Evolutionary conservation across 2,329 filamentous ascomycete species (phyloP), one percentile per base, ranked within the genome.

Genomic region (Paecilomyces formosus): DNA sequence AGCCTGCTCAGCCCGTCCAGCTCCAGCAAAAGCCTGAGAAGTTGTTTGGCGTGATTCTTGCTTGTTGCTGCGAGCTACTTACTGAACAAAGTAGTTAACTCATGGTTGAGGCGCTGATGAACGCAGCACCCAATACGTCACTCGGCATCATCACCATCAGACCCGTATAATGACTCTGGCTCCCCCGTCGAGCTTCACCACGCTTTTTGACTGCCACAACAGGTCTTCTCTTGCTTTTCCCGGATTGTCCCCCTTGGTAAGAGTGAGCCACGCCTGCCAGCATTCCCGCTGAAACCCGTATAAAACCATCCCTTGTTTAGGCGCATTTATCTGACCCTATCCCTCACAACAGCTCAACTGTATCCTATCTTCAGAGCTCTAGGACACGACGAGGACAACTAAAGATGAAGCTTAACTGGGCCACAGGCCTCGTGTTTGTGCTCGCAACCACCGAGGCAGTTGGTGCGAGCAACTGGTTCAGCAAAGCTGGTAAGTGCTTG

Each of bases 401-500:
- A 85, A 62, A 62, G 7, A 96, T 97, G 92, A 94, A 85, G 81
- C 84, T 94, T 76, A 77, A 81, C 63, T 76, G 90, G 70, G 80
- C 83, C 62, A 83, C 86, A 72, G 73, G 90, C 76, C 77, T 93
- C 65, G 80, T 90, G 69, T 81, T 90, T 70, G 85, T 85, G 68
- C 79, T 96, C 59, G 88, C 89, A 71, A 84, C 88, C 49, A 71
- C 72, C 49, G 85, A 90, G 70, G 82, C 82, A 62, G 86, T 85
- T 54, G 77, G 85, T 63, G 90, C 87, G 64, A 92, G 87, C 78
- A 88, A 78, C 75, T 97, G 92, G 92, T 92, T 96, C 85, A 73
- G 84, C 72, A 94, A 91, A 76, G 81, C 90, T 70, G 88, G 92
- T 96, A 82, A 68, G 89, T 78, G 31, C 3, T 31, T 15, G 51